Evolutionary conservation across 2,329 filamentous ascomycete genomes (phyloP).

Genomic region (Amauroascus niger): DNA sequence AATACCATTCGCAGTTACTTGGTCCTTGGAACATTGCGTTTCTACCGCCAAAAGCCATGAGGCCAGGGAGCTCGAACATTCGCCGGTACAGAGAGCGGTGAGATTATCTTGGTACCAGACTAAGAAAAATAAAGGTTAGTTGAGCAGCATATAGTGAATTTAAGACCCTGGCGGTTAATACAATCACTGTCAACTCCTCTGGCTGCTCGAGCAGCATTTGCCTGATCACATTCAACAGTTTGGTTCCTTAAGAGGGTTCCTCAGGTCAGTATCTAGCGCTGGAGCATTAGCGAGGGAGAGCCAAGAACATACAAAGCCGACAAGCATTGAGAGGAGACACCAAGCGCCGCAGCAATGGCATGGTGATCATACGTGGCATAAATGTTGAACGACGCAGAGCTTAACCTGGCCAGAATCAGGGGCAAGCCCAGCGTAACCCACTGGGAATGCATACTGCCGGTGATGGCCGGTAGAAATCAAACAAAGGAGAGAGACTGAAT

Average conservation of each 20-base stretch:
- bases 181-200: constrained; percentile 15
- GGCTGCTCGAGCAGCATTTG: constrained; percentile 15
- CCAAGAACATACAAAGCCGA: constrained; percentile 14
- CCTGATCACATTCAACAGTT: constrained; percentile 16
- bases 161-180: constrained; percentile 4
- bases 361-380: constrained; percentile 16
- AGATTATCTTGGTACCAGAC: constrained; percentile 17
- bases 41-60: constrained; percentile 17
- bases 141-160: too few relatives aligned
- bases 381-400: constrained; percentile 15
- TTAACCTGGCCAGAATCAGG: constrained; percentile 4
- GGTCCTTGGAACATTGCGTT: constrained; percentile 12
- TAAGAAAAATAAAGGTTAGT: constrained; percentile 1
- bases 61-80: constrained; percentile 13
- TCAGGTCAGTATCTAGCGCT: background rate
- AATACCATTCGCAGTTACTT: constrained; percentile 13
- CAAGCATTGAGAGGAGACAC: constrained; percentile 15
- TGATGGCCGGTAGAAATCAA: background rate
- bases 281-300: background rate
- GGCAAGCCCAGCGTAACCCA: constrained; percentile 3
- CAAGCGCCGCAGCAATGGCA: constrained; percentile 13
- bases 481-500: background rate
- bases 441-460: background rate
- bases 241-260: constrained; percentile 13
- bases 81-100: constrained; percentile 14